Conservation (phyloP, 495 filamentous ascomycete genomes). For the Tuber aestivum region DNA sequence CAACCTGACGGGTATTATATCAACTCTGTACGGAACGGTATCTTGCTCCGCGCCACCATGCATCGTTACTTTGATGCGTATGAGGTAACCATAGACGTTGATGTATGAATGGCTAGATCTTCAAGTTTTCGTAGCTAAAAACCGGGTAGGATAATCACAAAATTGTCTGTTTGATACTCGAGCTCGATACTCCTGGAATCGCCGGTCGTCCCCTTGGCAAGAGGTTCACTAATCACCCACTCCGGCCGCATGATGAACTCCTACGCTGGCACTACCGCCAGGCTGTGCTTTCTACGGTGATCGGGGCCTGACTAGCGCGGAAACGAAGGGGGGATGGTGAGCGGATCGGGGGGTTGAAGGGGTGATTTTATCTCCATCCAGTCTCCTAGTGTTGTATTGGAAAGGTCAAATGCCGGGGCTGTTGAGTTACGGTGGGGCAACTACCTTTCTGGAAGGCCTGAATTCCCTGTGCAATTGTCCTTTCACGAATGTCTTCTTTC, state of each 20-base stretch:
- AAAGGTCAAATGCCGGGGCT: too few relatives aligned
- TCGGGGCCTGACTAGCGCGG: slow-evolving; percentile 19
- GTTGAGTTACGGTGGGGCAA: too few relatives aligned
- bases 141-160: slow-evolving; percentile 34
- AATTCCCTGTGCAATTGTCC: too few relatives aligned
- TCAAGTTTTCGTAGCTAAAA: too few relatives aligned
- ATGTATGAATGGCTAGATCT: slow-evolving; percentile 1
- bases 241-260: slow-evolving; percentile 44
- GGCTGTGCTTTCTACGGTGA: slow-evolving; percentile 45
- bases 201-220: slow-evolving; percentile 44
- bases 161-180: slow-evolving; percentile 40
- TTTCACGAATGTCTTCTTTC: too few relatives aligned
- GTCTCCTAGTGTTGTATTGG: too few relatives aligned
- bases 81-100: slow-evolving; percentile 26
- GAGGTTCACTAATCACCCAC: slow-evolving; percentile 43
- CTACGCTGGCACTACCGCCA: slow-evolving; percentile 48
- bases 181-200: slow-evolving; percentile 31
- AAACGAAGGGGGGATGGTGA: too few relatives aligned
- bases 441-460: too few relatives aligned
- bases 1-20: slow-evolving; percentile 27
- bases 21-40: slow-evolving; percentile 45
- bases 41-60: slow-evolving; percentile 40
- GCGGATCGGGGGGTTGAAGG: too few relatives aligned
- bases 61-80: slow-evolving; percentile 43
- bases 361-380: too few relatives aligned